phyloP scores from a whole-genome alignment of 805 yeast species.

The Candida ipomoeae region DNA sequence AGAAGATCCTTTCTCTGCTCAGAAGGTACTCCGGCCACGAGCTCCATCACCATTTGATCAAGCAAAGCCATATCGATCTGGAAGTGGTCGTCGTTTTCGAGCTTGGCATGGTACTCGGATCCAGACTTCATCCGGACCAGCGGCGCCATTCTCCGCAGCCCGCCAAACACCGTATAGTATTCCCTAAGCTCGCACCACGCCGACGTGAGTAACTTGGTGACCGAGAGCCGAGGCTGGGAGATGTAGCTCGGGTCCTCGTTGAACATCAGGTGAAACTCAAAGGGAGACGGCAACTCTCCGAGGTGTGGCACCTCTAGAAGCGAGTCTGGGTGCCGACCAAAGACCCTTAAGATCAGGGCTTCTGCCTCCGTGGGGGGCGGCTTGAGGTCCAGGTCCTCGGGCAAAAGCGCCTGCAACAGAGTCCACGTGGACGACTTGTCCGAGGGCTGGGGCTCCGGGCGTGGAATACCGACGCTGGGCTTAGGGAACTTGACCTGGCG shows the following conservation, averaged over 20 bases:
- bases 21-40: conserved; percentile 8
- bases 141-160: conserved; percentile 22
- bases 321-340: conserved; percentile 7
- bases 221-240: conserved; percentile 41
- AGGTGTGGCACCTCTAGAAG: conserved; percentile 9
- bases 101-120: conserved; percentile 16
- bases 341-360: conserved; percentile 10
- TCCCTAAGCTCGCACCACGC: conserved; percentile 67
- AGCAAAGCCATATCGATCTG: conserved; percentile 39
- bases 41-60: conserved; percentile 8
- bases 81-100: conserved; percentile 35
- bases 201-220: conserved; percentile 54
- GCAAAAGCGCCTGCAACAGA: conserved; percentile 10
- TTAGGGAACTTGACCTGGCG: not conserved
- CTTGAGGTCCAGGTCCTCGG: conserved; percentile 2
- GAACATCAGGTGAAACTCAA: conserved; percentile 7
- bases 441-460: not conserved
- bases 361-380: conserved; percentile 13
- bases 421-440: conserved; percentile 16
- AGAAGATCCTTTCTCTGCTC: conserved; percentile 13
- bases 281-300: conserved; percentile 12
- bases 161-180: conserved; percentile 50
- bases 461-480: not conserved
- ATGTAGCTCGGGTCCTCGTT: conserved; percentile 13
- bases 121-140: conserved; percentile 45